Percentiles rank a stretch among this genome's conserved stretches.
These are phyloP conservation scores for Phytophthora crassamura DNA, from an alignment of 352 stramenopile species.

Conservation along the genomic window DNA sequence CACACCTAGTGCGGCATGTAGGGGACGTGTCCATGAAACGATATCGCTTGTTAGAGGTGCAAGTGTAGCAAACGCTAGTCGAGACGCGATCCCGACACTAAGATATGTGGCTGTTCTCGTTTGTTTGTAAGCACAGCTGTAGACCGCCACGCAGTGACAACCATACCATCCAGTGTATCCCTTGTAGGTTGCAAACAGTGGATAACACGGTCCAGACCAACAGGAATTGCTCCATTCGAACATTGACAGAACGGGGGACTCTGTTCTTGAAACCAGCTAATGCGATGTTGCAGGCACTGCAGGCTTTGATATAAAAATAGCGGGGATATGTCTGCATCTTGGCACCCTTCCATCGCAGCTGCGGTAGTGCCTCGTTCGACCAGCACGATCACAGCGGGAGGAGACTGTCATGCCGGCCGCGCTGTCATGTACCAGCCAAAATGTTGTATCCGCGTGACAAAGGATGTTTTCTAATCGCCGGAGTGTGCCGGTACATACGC, in stretches of 20 bases:
- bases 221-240: conserved; percentile 16
- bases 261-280: not conserved
- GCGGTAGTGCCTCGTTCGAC: not conserved
- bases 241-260: not conserved
- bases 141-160: conserved; percentile 7
- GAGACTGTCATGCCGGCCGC: not conserved
- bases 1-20: conserved; percentile 7
- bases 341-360: not conserved
- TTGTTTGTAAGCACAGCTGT: conserved; percentile 2
- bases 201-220: conserved; percentile 16
- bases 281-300: not conserved
- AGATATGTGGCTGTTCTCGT: conserved; percentile 13
- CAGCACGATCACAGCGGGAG: conserved; percentile 1
- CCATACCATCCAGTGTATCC: conserved; percentile 15
- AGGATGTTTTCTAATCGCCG: conserved; percentile 1
- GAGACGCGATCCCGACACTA: conserved; percentile 18
- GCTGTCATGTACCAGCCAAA: conserved; percentile 8
- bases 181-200: conserved; percentile 25
- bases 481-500: conserved; percentile 9
- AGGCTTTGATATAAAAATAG: conserved; percentile 18
- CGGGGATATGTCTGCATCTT: conserved; percentile 13
- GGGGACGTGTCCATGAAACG: conserved; percentile 4
- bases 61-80: conserved; percentile 9
- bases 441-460: conserved; percentile 2
- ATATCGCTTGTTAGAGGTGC: conserved; percentile 2